phyloP scores from a whole-genome alignment of 257 asterid genomes.

The Solanum pennellii region DNA sequence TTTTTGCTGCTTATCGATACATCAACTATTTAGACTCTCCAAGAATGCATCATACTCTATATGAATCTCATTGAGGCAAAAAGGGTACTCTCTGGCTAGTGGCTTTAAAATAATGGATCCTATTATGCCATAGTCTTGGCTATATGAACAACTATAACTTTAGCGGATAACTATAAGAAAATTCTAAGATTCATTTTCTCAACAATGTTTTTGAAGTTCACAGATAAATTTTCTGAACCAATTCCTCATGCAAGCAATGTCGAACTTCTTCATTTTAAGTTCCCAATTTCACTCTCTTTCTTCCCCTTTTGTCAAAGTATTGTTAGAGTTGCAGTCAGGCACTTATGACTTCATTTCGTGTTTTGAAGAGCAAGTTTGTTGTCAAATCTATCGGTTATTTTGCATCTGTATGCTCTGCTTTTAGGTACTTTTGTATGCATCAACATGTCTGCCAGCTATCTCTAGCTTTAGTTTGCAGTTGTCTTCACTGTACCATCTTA shows the following conservation, averaged over 20 bases:
- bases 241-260: neutral
- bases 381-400: neutral
- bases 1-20: neutral
- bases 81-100: neutral
- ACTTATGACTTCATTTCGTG: neutral
- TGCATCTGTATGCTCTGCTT: neutral
- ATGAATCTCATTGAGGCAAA: neutral
- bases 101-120: neutral
- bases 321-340: neutral
- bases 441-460: neutral
- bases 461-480: neutral
- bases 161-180: neutral
- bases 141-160: neutral
- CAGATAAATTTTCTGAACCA: neutral
- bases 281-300: neutral
- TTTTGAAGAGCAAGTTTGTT: neutral
- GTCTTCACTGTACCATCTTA: neutral
- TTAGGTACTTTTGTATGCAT: neutral
- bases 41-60: neutral
- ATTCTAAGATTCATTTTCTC: neutral
- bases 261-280: neutral
- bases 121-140: neutral
- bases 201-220: neutral
- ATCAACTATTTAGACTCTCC: neutral
- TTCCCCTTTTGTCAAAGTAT: neutral